Conservation (phyloP, 306 rosid species). For the Neltuma alba region DNA sequence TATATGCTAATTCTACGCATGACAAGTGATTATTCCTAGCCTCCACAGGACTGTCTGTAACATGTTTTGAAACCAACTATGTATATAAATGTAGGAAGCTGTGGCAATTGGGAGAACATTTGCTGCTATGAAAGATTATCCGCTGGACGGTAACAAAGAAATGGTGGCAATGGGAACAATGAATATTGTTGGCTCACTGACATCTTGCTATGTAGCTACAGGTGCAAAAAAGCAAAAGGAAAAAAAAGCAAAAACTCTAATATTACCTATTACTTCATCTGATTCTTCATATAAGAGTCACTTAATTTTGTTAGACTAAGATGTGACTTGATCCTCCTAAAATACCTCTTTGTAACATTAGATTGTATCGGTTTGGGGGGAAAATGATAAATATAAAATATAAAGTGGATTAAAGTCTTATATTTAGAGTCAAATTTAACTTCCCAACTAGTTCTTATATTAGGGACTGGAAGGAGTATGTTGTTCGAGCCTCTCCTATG, state of each 20-base stretch:
- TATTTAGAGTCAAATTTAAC: too few species aligned
- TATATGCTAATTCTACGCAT: conserved; percentile 7
- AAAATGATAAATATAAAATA: too few species aligned
- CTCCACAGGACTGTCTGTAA: not conserved
- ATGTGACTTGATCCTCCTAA: too few species aligned
- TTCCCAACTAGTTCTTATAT: too few species aligned
- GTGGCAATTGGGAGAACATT: conserved; percentile 94
- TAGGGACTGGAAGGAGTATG: not conserved
- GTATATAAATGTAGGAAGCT: conserved; percentile 64
- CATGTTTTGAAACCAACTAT: not conserved
- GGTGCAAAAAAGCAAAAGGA: conserved; percentile 39
- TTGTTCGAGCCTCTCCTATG: not conserved
- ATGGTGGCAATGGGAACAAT: conserved; percentile 93
- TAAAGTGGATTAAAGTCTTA: too few species aligned
- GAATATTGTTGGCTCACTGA: conserved; percentile 82
- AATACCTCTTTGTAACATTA: too few species aligned
- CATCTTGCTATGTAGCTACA: conserved; percentile 85
- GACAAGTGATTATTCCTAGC: not conserved
- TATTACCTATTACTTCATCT: not conserved
- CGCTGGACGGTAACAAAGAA: conserved; percentile 84
- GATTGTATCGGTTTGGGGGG: too few species aligned
- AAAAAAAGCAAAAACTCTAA: not conserved
- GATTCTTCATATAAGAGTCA: too few species aligned
- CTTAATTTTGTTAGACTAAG: too few species aligned
- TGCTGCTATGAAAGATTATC: conserved; percentile 77